Percentiles rank a stretch among this genome's conserved stretches.
phyloP scores from a whole-genome alignment of 129 eudicot species.

The Chrysanthemum lavandulifolium region DNA sequence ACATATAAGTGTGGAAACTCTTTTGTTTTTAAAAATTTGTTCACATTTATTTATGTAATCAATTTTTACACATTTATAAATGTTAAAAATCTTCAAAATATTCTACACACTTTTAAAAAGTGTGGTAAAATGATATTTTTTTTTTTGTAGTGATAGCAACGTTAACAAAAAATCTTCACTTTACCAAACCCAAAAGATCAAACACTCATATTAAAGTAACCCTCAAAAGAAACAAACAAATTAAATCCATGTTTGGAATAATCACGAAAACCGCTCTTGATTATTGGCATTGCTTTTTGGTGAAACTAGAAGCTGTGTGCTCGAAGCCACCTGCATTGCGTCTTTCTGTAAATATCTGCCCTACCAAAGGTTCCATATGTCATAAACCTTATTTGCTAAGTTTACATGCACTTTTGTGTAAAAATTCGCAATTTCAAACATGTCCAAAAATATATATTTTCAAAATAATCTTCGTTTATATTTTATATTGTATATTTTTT shows the following conservation, averaged over 20 bases:
- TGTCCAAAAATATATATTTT: no score
- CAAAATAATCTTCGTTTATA: no score
- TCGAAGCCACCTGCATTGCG: not conserved
- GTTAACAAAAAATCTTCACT: not conserved
- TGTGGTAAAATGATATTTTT: no score
- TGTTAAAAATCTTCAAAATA: no score
- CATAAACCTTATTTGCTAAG: conserved; percentile 15
- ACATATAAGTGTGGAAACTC: no score
- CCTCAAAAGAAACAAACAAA: not conserved
- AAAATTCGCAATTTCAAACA: not conserved
- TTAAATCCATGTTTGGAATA: not conserved
- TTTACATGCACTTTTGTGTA: not conserved
- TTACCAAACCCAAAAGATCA: not conserved
- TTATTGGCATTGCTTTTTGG: no score
- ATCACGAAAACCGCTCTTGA: not conserved
- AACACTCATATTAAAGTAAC: not conserved
- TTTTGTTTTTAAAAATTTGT: no score
- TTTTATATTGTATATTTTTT: no score
- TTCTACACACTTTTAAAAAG: no score
- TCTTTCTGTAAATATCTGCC: conserved; percentile 1
- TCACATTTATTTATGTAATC: no score
- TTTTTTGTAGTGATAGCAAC: not conserved
- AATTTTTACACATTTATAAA: no score
- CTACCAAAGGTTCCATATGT: not conserved
- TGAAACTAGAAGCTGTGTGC: not conserved